Evolutionary conservation across 2,329 filamentous ascomycete species (phyloP), one percentile per base, ranked within the genome.

Genomic region (Fonsecaea pugnacius): DNA sequence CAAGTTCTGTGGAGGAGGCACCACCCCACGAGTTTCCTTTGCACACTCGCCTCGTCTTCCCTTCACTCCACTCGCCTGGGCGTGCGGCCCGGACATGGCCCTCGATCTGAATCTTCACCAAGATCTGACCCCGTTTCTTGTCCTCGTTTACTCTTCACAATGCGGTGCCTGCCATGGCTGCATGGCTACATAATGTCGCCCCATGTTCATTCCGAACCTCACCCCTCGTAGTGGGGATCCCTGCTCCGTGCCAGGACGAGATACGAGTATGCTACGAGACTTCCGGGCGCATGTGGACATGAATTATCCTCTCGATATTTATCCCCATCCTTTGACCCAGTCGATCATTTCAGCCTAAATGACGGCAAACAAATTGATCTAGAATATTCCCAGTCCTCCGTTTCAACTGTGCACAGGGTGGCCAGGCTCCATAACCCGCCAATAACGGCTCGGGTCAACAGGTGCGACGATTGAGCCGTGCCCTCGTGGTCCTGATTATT

Each of bases 331-430:
- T 21, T 52, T 59, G 46, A 59, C 57, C 57, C 57, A 52, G 57
- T 51, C 33, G 35, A 51, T 52, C 43, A 35, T 59, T 59, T 59
- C 57, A 59, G 57, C 43, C 57, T 59, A 59, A 59, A 59, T 59
- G 46, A 51, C 57, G 57, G 57, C 57, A 24, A 35, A 18, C 38
- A 33, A 48, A 14, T 7, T 35, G 16, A 59, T 59, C 57, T 52
- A 59, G 57, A 59, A 59, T 38, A 32, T 59, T 52, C 57, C 33
- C 57, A 59, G 14, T 40, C 46, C 27, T n/a, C 32, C 43, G 50
- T 32, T 9, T 43, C 38, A 12, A 7, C 38, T 18, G 38, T 8
- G n/a, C 2, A 43, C 1, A n/a, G n/a, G 38, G 38, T 21, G 38
- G 38, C 16, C 16, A 58, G 27, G 30, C 40, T 38, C 32, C 57